These are phyloP conservation scores for Otatea glauca DNA, from an alignment of 176 grass and related monocot species.

Conservation along the genomic window DNA sequence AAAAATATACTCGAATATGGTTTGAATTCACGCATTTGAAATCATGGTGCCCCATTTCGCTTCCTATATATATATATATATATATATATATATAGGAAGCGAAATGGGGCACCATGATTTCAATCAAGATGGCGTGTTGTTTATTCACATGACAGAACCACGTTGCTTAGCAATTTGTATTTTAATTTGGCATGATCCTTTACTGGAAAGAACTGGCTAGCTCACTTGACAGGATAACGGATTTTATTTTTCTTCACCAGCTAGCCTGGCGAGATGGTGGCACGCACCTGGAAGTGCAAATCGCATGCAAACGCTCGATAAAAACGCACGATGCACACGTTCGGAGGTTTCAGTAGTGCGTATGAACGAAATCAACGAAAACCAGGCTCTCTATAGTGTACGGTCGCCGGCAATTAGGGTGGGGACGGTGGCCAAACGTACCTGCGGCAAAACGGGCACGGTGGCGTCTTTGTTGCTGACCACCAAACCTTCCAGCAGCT, in stretches of 20 bases:
- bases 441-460: constrained; percentile 66
- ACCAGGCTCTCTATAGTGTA: not conserved
- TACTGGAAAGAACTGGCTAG: too few relatives aligned
- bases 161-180: not conserved
- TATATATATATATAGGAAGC: too few relatives aligned
- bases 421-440: constrained; percentile 50
- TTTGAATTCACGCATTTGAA: too few relatives aligned
- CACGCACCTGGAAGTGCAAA: not conserved
- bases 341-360: not conserved
- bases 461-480: constrained; percentile 80
- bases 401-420: not conserved
- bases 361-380: not conserved
- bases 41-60: too few relatives aligned
- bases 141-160: not conserved
- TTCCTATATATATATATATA: too few relatives aligned
- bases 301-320: not conserved
- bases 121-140: not conserved
- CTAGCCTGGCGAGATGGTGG: not conserved
- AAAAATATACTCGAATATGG: too few relatives aligned
- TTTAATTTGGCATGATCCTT: not conserved
- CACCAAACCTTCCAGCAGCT: constrained; percentile 84
- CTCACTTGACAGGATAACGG: not conserved
- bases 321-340: not conserved
- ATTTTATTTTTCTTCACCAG: not conserved
- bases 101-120: too few relatives aligned